Conservation (phyloP, 2,329 filamentous ascomycete genomes). For the Fusarium mangiferae region DNA sequence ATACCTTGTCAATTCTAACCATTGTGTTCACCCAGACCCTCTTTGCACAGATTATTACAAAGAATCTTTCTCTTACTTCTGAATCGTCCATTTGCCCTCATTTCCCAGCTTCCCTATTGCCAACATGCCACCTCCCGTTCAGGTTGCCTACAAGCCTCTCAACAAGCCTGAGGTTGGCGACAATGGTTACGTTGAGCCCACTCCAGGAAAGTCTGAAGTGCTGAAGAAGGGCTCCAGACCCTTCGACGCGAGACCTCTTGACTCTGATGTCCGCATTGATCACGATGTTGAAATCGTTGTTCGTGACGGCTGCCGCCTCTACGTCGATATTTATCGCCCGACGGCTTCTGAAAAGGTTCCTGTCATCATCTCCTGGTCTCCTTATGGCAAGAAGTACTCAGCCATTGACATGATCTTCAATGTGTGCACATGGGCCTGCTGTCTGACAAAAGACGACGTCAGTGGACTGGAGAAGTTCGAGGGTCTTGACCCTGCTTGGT, state of each 20-base stretch:
- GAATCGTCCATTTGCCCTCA: accelerated
- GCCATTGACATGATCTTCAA: constrained; percentile 36
- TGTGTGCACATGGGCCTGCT: constrained; percentile 31
- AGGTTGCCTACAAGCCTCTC: constrained; percentile 39
- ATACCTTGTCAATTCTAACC: background rate
- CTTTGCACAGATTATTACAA: accelerated
- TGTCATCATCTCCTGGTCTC: constrained; percentile 35
- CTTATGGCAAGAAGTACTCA: constrained; percentile 37
- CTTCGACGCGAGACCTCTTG: constrained; percentile 31
- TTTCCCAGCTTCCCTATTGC: too few relatives aligned
- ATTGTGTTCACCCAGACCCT: accelerated
- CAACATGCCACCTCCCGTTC: constrained; percentile 35
- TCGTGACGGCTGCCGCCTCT: constrained; percentile 36
- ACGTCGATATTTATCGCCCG: constrained; percentile 20
- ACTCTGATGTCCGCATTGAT: constrained; percentile 37
- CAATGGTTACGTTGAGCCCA: constrained; percentile 34
- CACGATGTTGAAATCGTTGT: constrained; percentile 37
- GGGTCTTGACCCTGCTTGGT: constrained; percentile 23
- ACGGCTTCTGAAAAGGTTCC: constrained; percentile 11
- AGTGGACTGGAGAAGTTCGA: constrained; percentile 30
- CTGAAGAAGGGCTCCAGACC: constrained; percentile 32
- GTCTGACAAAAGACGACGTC: constrained; percentile 19
- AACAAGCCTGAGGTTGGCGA: constrained; percentile 33
- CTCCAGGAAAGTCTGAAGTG: constrained; percentile 32
- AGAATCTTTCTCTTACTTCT: background rate